Evolutionary conservation across 148 eudicot genomes (phyloP), one percentile per base, ranked within the genome.

Genomic region (Limonium bicolor): DNA sequence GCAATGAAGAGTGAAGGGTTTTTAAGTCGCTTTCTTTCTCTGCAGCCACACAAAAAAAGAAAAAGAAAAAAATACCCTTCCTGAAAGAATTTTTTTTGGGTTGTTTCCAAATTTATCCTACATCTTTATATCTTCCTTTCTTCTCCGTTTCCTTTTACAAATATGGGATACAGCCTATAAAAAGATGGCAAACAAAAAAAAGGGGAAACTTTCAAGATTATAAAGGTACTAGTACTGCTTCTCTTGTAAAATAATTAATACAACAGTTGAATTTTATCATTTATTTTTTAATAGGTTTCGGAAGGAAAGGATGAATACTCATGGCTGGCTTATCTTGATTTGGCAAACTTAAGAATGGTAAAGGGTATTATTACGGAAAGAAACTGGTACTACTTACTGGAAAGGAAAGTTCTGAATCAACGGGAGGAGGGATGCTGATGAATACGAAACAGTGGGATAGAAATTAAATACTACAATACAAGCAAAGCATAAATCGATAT

Each of bases 271-370:
- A n/a, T n/a, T n/a, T n/a, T n/a, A n/a, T n/a, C n/a, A n/a, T n/a
- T n/a, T n/a, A n/a, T n/a, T 38, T 17, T 38, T 3, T 7, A 24
- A 38, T 38, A 7, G 42, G 42, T 18, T 38, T 11, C 22, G 20
- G 42, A 24, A 48, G 38, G 21, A 37, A 48, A 12, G n/a, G n/a
- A n/a, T n/a, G n/a, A n/a, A n/a, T n/a, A n/a, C n/a, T n/a, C n/a
- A n/a, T n/a, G n/a, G 25, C 36, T 25, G 37, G 23, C n/a, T 7
- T 48, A 58, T 58, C 54, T 58, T 48, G 41, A 27, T 58, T 48
- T 39, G 46, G 62, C 19, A 40, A 53, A 28, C 58, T 53, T 41
- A 41, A 41, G 58, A 41, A 53, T 37, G 35, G 27, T 37, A 53
- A 8, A 19, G 48, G 30, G 41, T n/a, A n/a, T n/a, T n/a, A n/a